phyloP scores from a whole-genome alignment of 805 yeast species.

The Grigorovia transvaalensis region DNA sequence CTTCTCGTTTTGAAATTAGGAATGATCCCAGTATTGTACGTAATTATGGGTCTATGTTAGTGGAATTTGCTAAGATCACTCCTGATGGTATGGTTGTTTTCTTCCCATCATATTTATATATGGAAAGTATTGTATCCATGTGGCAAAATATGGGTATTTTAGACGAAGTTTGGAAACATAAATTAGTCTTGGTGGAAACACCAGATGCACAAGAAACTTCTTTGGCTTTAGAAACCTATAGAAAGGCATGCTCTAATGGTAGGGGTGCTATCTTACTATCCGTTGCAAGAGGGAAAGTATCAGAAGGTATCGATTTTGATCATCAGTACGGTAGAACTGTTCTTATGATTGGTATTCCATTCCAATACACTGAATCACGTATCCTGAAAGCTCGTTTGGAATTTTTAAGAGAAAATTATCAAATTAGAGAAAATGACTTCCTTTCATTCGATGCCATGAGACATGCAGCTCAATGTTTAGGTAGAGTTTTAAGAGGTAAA shows the following conservation, averaged over 20 bases:
- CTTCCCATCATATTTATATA: conserved; percentile 91
- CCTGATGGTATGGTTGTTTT: conserved; percentile 98
- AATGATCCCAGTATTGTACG: conserved; percentile 97
- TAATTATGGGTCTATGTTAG: conserved; percentile 84
- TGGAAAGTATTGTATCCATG: conserved; percentile 96
- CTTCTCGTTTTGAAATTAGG: conserved; percentile 91
- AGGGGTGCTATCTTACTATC: conserved; percentile 93
- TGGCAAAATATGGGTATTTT: conserved; percentile 98
- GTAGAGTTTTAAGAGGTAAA: conserved; percentile 93
- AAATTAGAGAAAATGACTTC: conserved; percentile 88
- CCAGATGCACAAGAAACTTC: conserved; percentile 99
- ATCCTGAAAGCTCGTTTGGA: conserved; percentile 91
- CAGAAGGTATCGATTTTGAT: conserved; percentile 98
- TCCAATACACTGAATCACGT: conserved; percentile 96
- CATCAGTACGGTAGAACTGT: conserved; percentile 97
- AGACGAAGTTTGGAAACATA: conserved; percentile 98
- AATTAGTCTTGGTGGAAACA: conserved; percentile 88
- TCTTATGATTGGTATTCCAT: conserved; percentile 97
- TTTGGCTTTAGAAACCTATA: conserved; percentile 84
- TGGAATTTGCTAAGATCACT: conserved; percentile 88
- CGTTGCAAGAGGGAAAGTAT: conserved; percentile 97
- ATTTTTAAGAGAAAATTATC: conserved; percentile 84
- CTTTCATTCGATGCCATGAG: conserved; percentile 98
- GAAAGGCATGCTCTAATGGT: conserved; percentile 95
- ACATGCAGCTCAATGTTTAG: conserved; percentile 98